Base-by-base conservation (phyloP, 1,139 yeast genomes). In the Saccharomyces hybrid region DNA sequence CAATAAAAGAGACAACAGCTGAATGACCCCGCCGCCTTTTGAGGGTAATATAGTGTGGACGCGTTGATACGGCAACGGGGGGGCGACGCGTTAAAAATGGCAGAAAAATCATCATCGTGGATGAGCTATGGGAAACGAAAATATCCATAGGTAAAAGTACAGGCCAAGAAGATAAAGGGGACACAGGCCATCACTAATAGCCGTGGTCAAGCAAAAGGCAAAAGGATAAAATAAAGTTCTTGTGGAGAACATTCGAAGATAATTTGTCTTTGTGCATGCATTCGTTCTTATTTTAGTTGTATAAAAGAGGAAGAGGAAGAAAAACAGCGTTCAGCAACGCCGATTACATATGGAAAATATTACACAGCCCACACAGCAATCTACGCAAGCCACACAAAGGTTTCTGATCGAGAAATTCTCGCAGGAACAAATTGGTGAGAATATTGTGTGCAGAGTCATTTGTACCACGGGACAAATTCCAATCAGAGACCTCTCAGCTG, bases 401-500 rank as follows among this genome's bases (percentile, higher is more conserved):
- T 75, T 71, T 21, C 62, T 66, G 4, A 64, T 70, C 8, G 78
- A 74, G 54, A 68, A 69, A 47, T 67, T 76, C 49, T 69, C 75
- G 1, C 75, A 72, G 50, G 73, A 76, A 58, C 66, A 72, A 42
- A 66, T 73, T 16, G 72, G 73, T 54, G 69, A 71, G n/a, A 75
- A 76, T 14, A 75, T 78, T 11, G 72, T 79, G 11, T 78, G 80
- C 57, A 66, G 82, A 51, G 73, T 88, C 55, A 81, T 88, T 51
- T 87, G 95, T 64, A 82, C 93, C 2, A 77, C 84, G 0, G 88
- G 87, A 1, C 84, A 82, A 63, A 74, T 78, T 57, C 73, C 72
- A 7, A 76, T 73, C 49, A 73, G 74, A 51, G 85, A 80, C 64
- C 65, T 72, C 31, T 67, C 67, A 56, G 73, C 72, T 19, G 68